Evolutionary conservation across 805 yeast species (phyloP), one percentile per base, ranked within the genome.

Genomic region (Metschnikowia orientalis): DNA sequence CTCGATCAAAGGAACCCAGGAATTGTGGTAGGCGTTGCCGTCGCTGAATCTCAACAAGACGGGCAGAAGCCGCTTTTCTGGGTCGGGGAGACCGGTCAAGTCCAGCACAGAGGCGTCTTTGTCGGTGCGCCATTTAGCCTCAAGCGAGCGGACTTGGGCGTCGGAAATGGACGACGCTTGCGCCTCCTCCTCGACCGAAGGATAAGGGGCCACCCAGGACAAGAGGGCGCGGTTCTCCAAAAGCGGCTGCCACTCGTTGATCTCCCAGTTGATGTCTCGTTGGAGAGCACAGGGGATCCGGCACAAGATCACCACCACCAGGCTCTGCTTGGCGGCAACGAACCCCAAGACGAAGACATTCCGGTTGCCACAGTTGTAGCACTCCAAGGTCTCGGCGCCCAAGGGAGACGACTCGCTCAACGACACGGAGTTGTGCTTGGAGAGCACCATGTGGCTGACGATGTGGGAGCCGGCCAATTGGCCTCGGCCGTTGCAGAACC

Each of bases 331-430:
- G 4, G 96, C 95, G 16, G 88, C 73, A 10, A 89, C 92, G 57
- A 81, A 87, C 0, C 97, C 97, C 23, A 89, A 63, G 16, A 80
- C 67, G 47, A 89, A 89, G 2, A 56, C 82, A 48, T 89, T 89
- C 39, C 69, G 76, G 51, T 73, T 75, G 18, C 95, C 95, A 63
- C 97, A 89, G 51, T 79, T 81, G 60, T 88, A 89, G 61, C 97
- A 89, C 56, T 89, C 97, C 37, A 89, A 61, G 2, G 78, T 71
- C 5, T 89, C 81, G 34, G 83, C 95, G n/a, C 96, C 96, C 16
- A 88, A 64, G 40, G 84, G 88, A 2, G 89, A 79, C 16, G 81
- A 82, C 22, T 79, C 79, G 54, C 88, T 95, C 28, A 87, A 68
- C 2, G 81, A 68, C 2, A 89, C 87, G 18, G 53, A 65, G 47